Evolutionary conservation across 2,329 filamentous ascomycete genomes (phyloP), one percentile per base, ranked within the genome.

Genomic region (Juglanconis sp.): DNA sequence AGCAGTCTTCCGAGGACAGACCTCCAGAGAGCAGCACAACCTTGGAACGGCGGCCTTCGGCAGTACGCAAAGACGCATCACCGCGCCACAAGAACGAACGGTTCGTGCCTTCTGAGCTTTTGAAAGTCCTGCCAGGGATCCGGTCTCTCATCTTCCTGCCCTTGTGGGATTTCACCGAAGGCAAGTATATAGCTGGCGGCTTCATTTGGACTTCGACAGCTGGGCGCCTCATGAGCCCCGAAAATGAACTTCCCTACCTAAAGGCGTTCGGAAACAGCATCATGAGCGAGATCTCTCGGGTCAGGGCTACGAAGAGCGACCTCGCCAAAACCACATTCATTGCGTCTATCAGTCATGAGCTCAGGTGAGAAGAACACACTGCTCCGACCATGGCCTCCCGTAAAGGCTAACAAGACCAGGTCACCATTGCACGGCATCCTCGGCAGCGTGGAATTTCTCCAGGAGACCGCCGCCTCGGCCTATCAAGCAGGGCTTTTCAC

Each of bases 351-450:
- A 82, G 79, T 35, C 83, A 86, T 67, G 83, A 86, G 64, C 70
- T 86, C 11, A 56, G 58, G 58, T 60, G 40, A 56, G 31, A 31
- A 40, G 11, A 11, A 13, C 13, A 32, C 10, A 7, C 0, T 15
- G 7, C 32, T 11, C 24, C 40, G 11, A 3, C 3, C n/a, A 3
- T 15, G 30, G 24, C 24, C 24, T 24, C 15, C 7, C 17, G 47
- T 13, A 32, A 31, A 48, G 11, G 15, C 58, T 60, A 11, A 60
- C 46, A 3, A 38, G 5, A 30, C 5, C 9, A 74, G 83, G 15
- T 82, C 78, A 3, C 83, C 83, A 2, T 71, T 86, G 0, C 82
- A 86, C 62, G 83, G 82, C 2, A 82, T 86, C 32, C 71, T 86
- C 1, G 81, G 79, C 0, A 83, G 71, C 65, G 77, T 76, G 5